Base-by-base conservation (phyloP, 257 asterid species). In the Solanum peruvianum region DNA sequence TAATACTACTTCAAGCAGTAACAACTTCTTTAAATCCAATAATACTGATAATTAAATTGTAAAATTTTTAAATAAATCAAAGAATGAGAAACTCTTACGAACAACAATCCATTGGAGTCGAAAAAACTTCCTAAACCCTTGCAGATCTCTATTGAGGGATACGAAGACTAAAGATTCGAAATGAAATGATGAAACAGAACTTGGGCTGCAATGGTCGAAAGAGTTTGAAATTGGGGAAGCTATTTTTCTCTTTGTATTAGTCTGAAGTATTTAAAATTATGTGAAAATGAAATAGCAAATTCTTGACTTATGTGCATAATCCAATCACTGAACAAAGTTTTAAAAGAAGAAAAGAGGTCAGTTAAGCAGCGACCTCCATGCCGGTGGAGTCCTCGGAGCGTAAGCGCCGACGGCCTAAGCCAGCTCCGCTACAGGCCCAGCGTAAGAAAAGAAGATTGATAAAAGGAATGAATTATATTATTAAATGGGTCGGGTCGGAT, bases 321-420 rank as follows among this genome's bases (percentile, higher is more conserved):
- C 87, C 47, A 85, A 85, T 85, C 25, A 25, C 0, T 69, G 39
- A 16, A 37, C 39, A 37, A 37, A 37, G 39, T 37, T 37, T 37
- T 37, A 6, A 37, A 37, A 37, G 92, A 96, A 92, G 93, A 97
- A 94, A 25, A 91, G 90, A 47, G 96, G 71, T 96, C 99, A 96
- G 95, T 93, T 94, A 80, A 97, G 77, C 70, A 97, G 92, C 72
- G 97, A 87, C 87, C 95, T 92, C 99, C 99, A 97, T 64, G 92
- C 94, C 90, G 93, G 97, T 45, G 93, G 75, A 81, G 96, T 93
- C 90, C 94, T 93, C 88, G 98, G 98, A 84, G 98, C 93, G 95
- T 93, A 93, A 47, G 93, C 95, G 72, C 93, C 90, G 75, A 93
- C 90, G 88, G 95, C 92, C 76, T 83, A 91, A 75, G 98, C 94